These are phyloP conservation scores for Sphagnurus paluster DNA, from an alignment of 1,284 basidiomycete species.

Conservation along the genomic window DNA sequence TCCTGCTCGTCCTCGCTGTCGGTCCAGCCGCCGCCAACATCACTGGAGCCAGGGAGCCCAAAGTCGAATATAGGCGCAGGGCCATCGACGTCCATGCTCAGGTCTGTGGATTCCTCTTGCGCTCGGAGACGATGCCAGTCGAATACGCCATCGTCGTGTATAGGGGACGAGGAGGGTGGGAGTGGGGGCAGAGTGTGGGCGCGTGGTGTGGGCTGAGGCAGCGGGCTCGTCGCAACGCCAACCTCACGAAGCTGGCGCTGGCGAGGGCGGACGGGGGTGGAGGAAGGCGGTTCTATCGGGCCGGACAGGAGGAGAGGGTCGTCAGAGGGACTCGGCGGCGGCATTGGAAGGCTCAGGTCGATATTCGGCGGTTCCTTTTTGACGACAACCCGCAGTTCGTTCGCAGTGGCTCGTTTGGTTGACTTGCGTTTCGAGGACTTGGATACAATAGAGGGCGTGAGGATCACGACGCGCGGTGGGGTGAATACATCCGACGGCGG, in stretches of 20 bases:
- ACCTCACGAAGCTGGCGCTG: constrained; percentile 1
- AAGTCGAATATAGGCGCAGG: constrained; percentile 25
- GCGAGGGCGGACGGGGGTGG: constrained; percentile 20
- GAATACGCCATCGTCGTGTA: constrained; percentile 20
- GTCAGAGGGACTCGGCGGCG: constrained; percentile 71
- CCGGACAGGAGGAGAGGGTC: constrained; percentile 68
- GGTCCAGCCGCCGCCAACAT: constrained; percentile 26
- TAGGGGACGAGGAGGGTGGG: constrained; percentile 29
- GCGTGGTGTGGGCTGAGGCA: not conserved
- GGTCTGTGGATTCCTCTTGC: constrained; percentile 23
- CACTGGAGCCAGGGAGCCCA: constrained; percentile 19
- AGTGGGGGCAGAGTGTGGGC: constrained; percentile 17
- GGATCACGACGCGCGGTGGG: constrained; percentile 62
- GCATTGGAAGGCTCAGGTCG: constrained; percentile 54
- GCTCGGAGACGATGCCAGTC: constrained; percentile 21
- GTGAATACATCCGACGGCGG: constrained; percentile 67
- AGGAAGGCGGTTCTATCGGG: constrained; percentile 25
- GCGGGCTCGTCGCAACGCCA: constrained; percentile 11
- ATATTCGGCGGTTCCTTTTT: constrained; percentile 68
- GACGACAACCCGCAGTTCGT: constrained; percentile 20
- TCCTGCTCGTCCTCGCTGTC: constrained; percentile 31
- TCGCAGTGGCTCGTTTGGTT: constrained; percentile 26
- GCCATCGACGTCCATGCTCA: constrained; percentile 28
- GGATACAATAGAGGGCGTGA: not conserved
- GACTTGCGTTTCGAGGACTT: constrained; percentile 29